Base-by-base conservation (phyloP, 2,329 filamentous ascomycete genomes). In the Aspergillus japonicus region DNA sequence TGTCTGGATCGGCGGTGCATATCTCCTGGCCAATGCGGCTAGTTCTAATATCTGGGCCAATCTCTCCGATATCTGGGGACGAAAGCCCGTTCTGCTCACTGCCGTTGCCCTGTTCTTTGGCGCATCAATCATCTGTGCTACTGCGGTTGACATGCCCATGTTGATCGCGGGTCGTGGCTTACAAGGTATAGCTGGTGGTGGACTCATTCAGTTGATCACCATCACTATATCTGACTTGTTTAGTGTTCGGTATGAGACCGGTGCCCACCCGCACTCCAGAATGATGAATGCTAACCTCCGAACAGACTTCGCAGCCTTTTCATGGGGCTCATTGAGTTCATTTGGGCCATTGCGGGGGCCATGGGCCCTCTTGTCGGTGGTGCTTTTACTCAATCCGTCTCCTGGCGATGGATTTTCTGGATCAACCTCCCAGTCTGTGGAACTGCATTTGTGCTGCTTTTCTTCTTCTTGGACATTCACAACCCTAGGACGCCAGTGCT, bases 1-100 rank as follows among this genome's bases (percentile, higher is more conserved):
- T 74, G 86, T 87, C 14, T 93, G 90, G 91, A 89, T 94, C 61
- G 90, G 89, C 1, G 87, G 84, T 29, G 85, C 89, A 0, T 93
- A 89, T 72, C 79, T 92, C 3, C 83, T 93, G 11, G 87, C 87
- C 16, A 86, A 86, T 67, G 87, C 89, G 0, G 87, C 89, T 0
- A 82, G 82, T 2, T 85, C 84, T 0, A 88, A 89, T 0, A 83
- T 89, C n/a, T 92, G 89, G 89, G 88, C 87, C 3, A 85, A 84
- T 54, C 66, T 84, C 24, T 67, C 65, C 16, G 65, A 67, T 44
- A 67, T 67, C 23, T 67, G 65, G 65, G 65, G 65, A 4, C 60
- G 65, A n/a, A 67, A 86, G 63, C 74, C 78, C 2, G 82, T 85
- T 39, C 67, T 86, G 3, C 69, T 86, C 10, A 63, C 71, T 2